These are phyloP conservation scores for Astrothelium macrocarpum DNA, from an alignment of 495 filamentous ascomycete genomes.

Conservation along the genomic window DNA sequence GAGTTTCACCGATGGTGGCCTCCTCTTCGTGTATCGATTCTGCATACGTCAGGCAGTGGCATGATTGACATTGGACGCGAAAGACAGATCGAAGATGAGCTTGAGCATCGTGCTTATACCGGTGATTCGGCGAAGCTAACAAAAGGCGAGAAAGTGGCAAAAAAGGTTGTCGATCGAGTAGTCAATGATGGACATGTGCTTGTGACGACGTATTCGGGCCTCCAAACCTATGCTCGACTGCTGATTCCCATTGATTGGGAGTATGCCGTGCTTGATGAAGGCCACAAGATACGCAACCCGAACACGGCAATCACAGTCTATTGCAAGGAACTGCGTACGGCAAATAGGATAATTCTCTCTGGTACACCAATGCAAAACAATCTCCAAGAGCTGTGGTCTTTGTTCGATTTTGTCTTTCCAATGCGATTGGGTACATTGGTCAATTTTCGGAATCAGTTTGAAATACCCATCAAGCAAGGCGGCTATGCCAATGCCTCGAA, in stretches of 20 bases:
- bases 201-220: conserved; percentile 86
- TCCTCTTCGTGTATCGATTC: conserved; percentile 81
- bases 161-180: conserved; percentile 71
- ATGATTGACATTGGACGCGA: conserved; percentile 77
- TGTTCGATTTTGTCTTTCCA: conserved; percentile 94
- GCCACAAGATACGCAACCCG: conserved; percentile 94
- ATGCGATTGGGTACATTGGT: conserved; percentile 90
- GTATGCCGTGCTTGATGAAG: conserved; percentile 91
- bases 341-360: conserved; percentile 84
- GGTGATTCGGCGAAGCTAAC: conserved; percentile 35
- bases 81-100: conserved; percentile 58
- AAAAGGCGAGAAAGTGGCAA: conserved; percentile 51
- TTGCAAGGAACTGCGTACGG: conserved; percentile 81
- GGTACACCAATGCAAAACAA: conserved; percentile 98
- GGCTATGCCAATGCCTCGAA: conserved; percentile 92
- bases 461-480: conserved; percentile 80
- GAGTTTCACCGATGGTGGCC: conserved; percentile 99
- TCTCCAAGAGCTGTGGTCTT: conserved; percentile 87
- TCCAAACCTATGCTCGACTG: conserved; percentile 74
- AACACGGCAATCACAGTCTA: conserved; percentile 85
- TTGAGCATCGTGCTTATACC: conserved; percentile 38
- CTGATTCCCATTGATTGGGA: conserved; percentile 79
- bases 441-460: conserved; percentile 79
- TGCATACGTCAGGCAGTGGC: conserved; percentile 90
- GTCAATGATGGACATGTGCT: conserved; percentile 83